A percentile compares a stretch with the other conserved stretches of the same genome.
phyloP scores from a whole-genome alignment of 2,329 filamentous ascomycete genomes.

The Dactylonectria estremocensis region DNA sequence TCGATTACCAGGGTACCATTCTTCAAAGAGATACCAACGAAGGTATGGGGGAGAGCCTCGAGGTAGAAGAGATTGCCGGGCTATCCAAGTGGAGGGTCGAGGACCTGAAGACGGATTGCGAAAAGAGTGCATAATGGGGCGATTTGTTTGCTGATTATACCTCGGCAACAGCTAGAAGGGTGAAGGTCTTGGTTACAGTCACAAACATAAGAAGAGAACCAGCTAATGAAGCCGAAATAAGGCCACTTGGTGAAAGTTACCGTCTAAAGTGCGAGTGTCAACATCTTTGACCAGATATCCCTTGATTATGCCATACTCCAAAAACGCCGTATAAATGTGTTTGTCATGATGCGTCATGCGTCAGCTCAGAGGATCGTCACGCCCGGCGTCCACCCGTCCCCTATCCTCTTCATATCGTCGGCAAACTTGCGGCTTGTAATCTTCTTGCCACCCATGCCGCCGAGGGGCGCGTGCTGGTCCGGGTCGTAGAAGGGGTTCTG shows the following conservation, averaged over 20 bases:
- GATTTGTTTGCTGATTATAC: not conserved
- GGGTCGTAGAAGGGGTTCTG: slow-evolving; percentile 97
- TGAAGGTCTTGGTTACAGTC: not conserved
- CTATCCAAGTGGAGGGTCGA: slow-evolving; percentile 57
- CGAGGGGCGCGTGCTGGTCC: slow-evolving; percentile 80
- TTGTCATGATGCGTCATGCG: slow-evolving; percentile 36
- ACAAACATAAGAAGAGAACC: not conserved
- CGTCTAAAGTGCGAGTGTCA: slow-evolving; percentile 5
- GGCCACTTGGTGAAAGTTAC: not conserved
- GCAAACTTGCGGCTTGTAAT: slow-evolving; percentile 88
- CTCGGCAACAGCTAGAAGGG: not conserved
- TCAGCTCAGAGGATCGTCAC: slow-evolving; percentile 68
- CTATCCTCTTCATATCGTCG: slow-evolving; percentile 87
- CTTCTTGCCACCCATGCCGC: slow-evolving; percentile 71
- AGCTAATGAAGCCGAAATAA: slow-evolving; percentile 12
- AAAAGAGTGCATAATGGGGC: slow-evolving; percentile 33
- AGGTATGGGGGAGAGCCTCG: slow-evolving; percentile 53
- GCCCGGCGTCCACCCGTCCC: slow-evolving; percentile 86
- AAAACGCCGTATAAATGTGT: slow-evolving; percentile 47
- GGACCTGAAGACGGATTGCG: slow-evolving; percentile 49
- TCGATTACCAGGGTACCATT: slow-evolving; percentile 22
- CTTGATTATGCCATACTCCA: slow-evolving; percentile 42
- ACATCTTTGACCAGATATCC: slow-evolving; percentile 44
- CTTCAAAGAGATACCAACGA: slow-evolving; percentile 42
- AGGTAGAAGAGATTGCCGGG: slow-evolving; percentile 57